Evolutionary conservation across 2,329 filamentous ascomycete species (phyloP), one percentile per base, ranked within the genome.

Genomic region (Hortaea werneckii): DNA sequence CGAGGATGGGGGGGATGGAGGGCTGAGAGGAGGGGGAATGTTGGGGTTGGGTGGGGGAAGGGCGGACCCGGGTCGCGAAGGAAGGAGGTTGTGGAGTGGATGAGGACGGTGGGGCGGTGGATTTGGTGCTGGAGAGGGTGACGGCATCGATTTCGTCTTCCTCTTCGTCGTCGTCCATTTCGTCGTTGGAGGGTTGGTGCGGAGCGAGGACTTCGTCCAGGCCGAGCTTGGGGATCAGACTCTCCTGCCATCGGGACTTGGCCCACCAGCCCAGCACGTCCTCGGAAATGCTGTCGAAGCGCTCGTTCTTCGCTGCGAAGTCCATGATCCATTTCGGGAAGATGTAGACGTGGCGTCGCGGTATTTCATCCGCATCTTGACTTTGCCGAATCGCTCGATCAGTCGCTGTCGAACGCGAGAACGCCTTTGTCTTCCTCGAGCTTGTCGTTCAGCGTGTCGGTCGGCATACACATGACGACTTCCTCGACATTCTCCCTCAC

Each of bases 221-320:
- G 1, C 81, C 78, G 6, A 96, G 74, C 65, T 94, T 95, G 43
- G 84, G 79, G 0, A 78, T 79, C 3, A 95, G 71, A 0, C 87
- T 85, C 32, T n/a, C 32, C 65, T 96, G 89, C 92, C 92, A 98
- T 45, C 82, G 81, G 1, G 90, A 81, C 64, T 96, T 96, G 30
- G 89, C 87, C 88, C 89, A 95, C 85, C 87, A 95, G 5, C 89
- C 88, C 11, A 96, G 73, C 5, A 95, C 80, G 59, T 96, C 90
- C 64, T 96, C 90, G 29, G 85, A 85, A 41, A 98, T 81, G 46
- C 83, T 94, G 57, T 95, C 86, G 51, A 98, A 79, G 8, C 77
- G 80, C 29, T 89, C 83, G 58, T 95, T 94, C 50, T 76, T 73
- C 47, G 79, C 77, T 37, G 94, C 79, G 64, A 95, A 85, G 44